These are phyloP conservation scores for Davidsoniella australis DNA, from an alignment of 2,329 filamentous ascomycete species.

Conservation along the genomic window DNA sequence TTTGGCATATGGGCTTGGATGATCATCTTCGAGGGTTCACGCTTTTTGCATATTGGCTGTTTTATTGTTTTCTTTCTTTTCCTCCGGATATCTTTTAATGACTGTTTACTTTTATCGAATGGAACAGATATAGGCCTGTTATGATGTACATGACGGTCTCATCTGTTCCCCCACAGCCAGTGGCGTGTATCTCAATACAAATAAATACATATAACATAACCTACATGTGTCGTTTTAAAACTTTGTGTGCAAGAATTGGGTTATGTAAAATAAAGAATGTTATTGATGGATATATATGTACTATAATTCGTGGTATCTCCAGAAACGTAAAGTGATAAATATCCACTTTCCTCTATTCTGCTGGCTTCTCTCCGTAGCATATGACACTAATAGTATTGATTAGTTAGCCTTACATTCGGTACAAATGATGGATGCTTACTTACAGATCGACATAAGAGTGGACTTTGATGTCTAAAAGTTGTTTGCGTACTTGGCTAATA, in stretches of 20 bases:
- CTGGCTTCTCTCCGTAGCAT: not conserved
- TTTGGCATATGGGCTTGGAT: not conserved
- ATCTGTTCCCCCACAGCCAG: too few species aligned
- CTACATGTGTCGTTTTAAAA: too few species aligned
- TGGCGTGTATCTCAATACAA: too few species aligned
- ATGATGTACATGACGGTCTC: too few species aligned
- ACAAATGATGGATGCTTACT: not conserved
- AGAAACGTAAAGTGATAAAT: not conserved
- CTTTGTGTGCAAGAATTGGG: too few species aligned
- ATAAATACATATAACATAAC: too few species aligned
- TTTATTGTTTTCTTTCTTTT: not conserved
- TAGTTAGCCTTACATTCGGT: not conserved
- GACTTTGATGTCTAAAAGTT: slow-evolving; percentile 19
- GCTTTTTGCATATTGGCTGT: not conserved
- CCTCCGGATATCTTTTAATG: too few species aligned
- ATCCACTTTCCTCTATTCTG: not conserved
- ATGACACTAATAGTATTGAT: not conserved
- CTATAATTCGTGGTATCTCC: not conserved
- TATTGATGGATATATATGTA: not conserved
- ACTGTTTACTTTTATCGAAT: too few species aligned
- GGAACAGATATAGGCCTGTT: too few species aligned
- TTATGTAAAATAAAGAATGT: not conserved
- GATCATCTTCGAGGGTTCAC: not conserved
- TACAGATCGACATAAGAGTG: slow-evolving; percentile 17
- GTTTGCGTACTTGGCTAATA: slow-evolving; percentile 18